phyloP scores from a whole-genome alignment of 805 yeast genomes.

The Komagataella populi region DNA sequence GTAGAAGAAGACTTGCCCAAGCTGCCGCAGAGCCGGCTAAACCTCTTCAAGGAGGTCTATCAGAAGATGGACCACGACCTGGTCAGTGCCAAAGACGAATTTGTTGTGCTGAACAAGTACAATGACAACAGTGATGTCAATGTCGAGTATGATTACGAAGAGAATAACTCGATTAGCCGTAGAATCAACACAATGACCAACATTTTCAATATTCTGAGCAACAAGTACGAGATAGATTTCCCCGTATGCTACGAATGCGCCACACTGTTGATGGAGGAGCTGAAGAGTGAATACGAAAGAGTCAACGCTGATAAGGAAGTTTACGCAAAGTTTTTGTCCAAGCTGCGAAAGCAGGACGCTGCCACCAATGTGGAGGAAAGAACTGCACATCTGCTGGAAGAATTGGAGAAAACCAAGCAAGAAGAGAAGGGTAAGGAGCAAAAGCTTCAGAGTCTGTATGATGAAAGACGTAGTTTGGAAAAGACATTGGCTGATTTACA shows the following conservation, averaged over 20 bases:
- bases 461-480: constrained; percentile 29
- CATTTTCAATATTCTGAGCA: constrained; percentile 62
- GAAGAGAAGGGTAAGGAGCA: constrained; percentile 22
- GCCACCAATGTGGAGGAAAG: constrained; percentile 26
- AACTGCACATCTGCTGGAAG: constrained; percentile 24
- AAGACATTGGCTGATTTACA: constrained; percentile 31
- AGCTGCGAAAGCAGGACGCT: constrained; percentile 43
- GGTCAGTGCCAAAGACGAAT: constrained; percentile 7
- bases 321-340: constrained; percentile 60
- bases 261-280: constrained; percentile 42
- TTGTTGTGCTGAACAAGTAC: constrained; percentile 10
- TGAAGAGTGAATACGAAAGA: constrained; percentile 59
- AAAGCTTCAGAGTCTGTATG: constrained; percentile 28
- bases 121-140: not conserved
- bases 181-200: constrained; percentile 41
- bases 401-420: constrained; percentile 28
- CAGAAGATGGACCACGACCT: not conserved
- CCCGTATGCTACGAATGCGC: constrained; percentile 90
- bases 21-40: not conserved
- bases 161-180: constrained; percentile 20
- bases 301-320: constrained; percentile 66
- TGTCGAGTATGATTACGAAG: not conserved
- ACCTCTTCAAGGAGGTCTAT: not conserved
- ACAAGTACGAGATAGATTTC: constrained; percentile 67
- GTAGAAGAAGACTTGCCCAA: not conserved